Percentiles rank a stretch among this genome's conserved stretches.
Conservation (phyloP, 345 rosid genomes). For the sweet orange (Citrus sinensis) region DVS_A1.0 CM039168.1:3048501-3049000, state of each 20-base stretch:
- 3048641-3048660: slow-evolving; percentile 35
- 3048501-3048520: background rate
- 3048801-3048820: slow-evolving; percentile 71
- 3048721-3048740: slow-evolving; percentile 90
- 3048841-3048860: slow-evolving; percentile 62
- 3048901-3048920: slow-evolving; percentile 50
- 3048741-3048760: slow-evolving; percentile 51
- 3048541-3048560: slow-evolving; percentile 12
- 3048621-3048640: slow-evolving; percentile 76
- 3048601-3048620: slow-evolving; percentile 82
- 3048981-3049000: too few relatives aligned
- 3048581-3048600: slow-evolving; percentile 47
- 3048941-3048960: too few relatives aligned
- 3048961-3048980: too few relatives aligned
- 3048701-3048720: slow-evolving; percentile 78
- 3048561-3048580: slow-evolving; percentile 25
- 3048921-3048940: background rate
- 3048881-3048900: slow-evolving; percentile 36
- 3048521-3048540: slow-evolving; percentile 6
- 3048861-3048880: slow-evolving; percentile 41
- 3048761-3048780: slow-evolving; percentile 63
- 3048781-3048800: slow-evolving; percentile 73
- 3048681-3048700: slow-evolving; percentile 76
- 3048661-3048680: slow-evolving; percentile 27
- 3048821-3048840: slow-evolving; percentile 47